Evolutionary conservation across 192 early-diverging fungal genomes (phyloP).

Genomic region (Linnemannia zychae): DNA sequence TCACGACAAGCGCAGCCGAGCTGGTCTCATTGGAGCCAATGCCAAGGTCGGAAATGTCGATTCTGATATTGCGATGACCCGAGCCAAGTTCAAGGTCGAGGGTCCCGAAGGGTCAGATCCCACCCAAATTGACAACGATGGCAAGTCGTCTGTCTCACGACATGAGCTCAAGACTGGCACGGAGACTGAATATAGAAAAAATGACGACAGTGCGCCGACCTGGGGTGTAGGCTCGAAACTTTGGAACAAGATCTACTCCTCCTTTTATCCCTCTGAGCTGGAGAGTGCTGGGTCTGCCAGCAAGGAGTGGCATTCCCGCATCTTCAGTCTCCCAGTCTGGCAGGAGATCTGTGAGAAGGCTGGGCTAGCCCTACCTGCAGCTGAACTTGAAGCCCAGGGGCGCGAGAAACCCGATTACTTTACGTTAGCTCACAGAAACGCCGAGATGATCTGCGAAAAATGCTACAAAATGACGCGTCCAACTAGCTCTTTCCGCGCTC

Average conservation of each 20-base stretch:
- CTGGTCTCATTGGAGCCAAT: neutral
- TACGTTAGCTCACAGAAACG: neutral
- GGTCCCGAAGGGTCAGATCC: neutral
- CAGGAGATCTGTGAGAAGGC: conserved; percentile 6
- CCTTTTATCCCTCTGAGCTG: neutral
- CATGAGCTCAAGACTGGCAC: too few species aligned
- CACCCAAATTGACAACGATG: too few species aligned
- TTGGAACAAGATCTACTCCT: neutral
- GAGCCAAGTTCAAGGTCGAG: conserved; percentile 10
- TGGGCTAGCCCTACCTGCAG: neutral
- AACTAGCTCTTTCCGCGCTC: neutral
- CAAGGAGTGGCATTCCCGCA: neutral
- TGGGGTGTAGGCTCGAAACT: neutral
- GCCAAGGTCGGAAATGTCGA: conserved; percentile 11
- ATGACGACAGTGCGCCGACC: neutral
- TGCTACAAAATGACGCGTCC: conserved; percentile 1
- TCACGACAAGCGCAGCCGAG: conserved; percentile 2
- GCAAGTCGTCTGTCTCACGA: too few species aligned
- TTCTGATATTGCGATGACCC: conserved; percentile 9
- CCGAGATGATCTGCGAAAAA: conserved; percentile 5
- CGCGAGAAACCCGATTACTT: neutral
- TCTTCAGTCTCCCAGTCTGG: conserved; percentile 1
- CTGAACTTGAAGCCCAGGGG: neutral
- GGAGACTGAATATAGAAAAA: neutral
- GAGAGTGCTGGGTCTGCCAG: too few species aligned